A percentile compares a stretch with the other conserved stretches of the same genome.
These are phyloP conservation scores for Periconia macrospinosa DNA, from an alignment of 2,329 filamentous ascomycete species.

Conservation along the genomic window DNA sequence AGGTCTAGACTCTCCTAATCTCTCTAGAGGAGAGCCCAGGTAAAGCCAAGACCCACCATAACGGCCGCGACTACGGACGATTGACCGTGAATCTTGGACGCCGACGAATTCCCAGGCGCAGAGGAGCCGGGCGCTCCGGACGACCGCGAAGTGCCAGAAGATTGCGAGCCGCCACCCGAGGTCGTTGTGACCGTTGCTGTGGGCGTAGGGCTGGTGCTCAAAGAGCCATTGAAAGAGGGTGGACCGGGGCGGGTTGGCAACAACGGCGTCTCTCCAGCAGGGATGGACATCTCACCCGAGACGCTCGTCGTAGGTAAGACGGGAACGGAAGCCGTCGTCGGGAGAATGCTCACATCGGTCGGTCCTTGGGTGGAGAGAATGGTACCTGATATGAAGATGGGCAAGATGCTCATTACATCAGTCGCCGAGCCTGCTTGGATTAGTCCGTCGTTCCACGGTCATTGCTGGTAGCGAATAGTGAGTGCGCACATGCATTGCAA, in stretches of 20 bases:
- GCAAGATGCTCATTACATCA: conserved; percentile 7
- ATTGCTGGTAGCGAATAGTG: background rate
- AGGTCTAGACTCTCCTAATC: too few species aligned
- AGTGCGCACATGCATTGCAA: conserved; percentile 28
- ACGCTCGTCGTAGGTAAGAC: background rate
- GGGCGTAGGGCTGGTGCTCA: background rate
- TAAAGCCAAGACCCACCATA: conserved; percentile 24
- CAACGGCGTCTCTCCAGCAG: conserved; percentile 24
- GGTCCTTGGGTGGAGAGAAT: background rate
- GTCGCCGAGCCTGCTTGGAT: conserved; percentile 4
- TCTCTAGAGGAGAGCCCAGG: conserved; percentile 27
- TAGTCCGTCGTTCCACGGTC: background rate
- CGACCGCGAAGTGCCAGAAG: conserved; percentile 18
- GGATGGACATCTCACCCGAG: conserved; percentile 15
- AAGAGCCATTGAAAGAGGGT: background rate
- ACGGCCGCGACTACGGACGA: conserved; percentile 19
- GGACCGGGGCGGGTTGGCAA: background rate
- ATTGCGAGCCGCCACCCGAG: conserved; percentile 13
- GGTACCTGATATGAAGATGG: background rate
- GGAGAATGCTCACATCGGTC: background rate
- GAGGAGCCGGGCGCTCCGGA: background rate
- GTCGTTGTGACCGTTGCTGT: background rate
- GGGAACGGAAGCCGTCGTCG: background rate
- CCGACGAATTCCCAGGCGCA: background rate
- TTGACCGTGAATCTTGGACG: conserved; percentile 11